A percentile compares a stretch with the other conserved stretches of the same genome.
These are phyloP conservation scores for Boeremia exigua DNA, from an alignment of 2,329 filamentous ascomycete species.

Conservation along the genomic window DNA sequence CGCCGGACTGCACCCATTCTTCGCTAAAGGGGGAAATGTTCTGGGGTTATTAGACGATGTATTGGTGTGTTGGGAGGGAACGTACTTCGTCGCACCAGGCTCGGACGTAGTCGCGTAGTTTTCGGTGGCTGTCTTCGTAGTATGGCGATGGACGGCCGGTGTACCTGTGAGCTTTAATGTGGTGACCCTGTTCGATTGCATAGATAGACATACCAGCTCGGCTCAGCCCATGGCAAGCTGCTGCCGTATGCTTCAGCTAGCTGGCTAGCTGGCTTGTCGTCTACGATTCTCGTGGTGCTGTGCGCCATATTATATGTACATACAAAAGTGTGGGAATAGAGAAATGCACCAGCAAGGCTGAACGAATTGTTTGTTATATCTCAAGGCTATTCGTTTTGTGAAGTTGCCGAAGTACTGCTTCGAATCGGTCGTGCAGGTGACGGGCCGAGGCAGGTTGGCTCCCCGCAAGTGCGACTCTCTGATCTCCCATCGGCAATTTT, in stretches of 20 bases:
- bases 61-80: not conserved
- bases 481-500: constrained; percentile 2
- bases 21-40: constrained; percentile 35
- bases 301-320: constrained; percentile 4
- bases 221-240: constrained; percentile 41
- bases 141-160: constrained; percentile 41
- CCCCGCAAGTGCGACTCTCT: constrained; percentile 8
- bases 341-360: not conserved
- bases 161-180: constrained; percentile 27
- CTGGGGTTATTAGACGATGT: constrained; percentile 17
- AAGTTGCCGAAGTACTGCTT: constrained; percentile 5
- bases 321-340: not conserved
- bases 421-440: constrained; percentile 6
- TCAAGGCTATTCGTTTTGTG: not conserved
- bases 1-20: constrained; percentile 36
- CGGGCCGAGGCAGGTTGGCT: constrained; percentile 6
- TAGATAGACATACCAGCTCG: constrained; percentile 26
- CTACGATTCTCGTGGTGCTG: constrained; percentile 11
- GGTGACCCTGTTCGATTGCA: not conserved
- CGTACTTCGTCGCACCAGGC: constrained; percentile 39
- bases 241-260: constrained; percentile 30
- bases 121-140: constrained; percentile 39
- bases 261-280: constrained; percentile 18
- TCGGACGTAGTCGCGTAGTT: constrained; percentile 37
- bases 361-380: not conserved